phyloP scores from a whole-genome alignment of 2,329 filamentous ascomycete genomes.

The Aspergillus pseudonomiae region DNA sequence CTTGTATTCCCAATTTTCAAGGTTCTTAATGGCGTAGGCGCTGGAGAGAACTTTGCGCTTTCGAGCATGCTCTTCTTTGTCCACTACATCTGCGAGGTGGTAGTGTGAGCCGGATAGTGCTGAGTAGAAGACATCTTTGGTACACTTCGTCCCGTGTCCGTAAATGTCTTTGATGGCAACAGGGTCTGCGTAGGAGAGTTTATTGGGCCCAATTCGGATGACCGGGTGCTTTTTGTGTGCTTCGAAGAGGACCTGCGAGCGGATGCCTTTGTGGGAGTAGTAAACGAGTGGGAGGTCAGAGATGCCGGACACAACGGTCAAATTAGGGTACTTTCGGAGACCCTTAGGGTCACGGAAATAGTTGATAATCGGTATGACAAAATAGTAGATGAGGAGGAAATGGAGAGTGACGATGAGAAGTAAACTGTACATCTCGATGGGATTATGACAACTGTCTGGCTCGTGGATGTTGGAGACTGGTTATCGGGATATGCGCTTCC shows the following conservation, averaged over 20 bases:
- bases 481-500: not conserved
- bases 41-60: constrained; percentile 44
- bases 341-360: constrained; percentile 25
- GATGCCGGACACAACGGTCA: constrained; percentile 17
- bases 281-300: constrained; percentile 20
- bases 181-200: constrained; percentile 17
- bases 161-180: constrained; percentile 40
- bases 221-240: constrained; percentile 26
- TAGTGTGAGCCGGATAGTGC: constrained; percentile 34
- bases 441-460: not conserved
- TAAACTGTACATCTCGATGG: not conserved
- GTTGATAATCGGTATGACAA: constrained; percentile 15
- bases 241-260: constrained; percentile 22
- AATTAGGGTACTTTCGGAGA: constrained; percentile 22
- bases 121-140: constrained; percentile 39
- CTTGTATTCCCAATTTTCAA: constrained; percentile 46
- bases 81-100: constrained; percentile 43
- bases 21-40: constrained; percentile 45
- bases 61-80: constrained; percentile 41
- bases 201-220: constrained; percentile 24
- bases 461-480: not conserved
- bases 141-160: constrained; percentile 39
- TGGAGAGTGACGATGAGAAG: not conserved
- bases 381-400: constrained; percentile 9
- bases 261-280: constrained; percentile 27